A percentile compares a stretch with the other conserved stretches of the same genome.
These are phyloP conservation scores for Podospora conica DNA, from an alignment of 495 filamentous ascomycete genomes.

Conservation along the genomic window DNA sequence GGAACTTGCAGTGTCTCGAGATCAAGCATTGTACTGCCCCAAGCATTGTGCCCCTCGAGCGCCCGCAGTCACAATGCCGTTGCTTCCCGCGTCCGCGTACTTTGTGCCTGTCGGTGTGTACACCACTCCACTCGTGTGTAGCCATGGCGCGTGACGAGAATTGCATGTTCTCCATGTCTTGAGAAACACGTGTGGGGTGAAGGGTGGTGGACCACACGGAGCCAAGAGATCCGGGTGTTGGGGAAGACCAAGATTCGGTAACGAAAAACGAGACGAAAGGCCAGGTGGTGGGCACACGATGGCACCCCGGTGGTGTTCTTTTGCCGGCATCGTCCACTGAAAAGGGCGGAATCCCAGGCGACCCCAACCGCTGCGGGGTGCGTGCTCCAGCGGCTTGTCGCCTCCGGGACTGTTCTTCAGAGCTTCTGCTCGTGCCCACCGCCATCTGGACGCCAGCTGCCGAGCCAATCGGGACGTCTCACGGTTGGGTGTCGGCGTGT, in stretches of 20 bases:
- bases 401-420: neutral
- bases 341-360: neutral
- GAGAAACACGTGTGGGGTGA: neutral
- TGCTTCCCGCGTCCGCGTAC: neutral
- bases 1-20: neutral
- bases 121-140: neutral
- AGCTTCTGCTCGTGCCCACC: too few relatives aligned
- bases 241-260: neutral
- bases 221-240: neutral
- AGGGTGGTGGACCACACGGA: neutral
- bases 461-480: slow-evolving; percentile 7
- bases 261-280: neutral
- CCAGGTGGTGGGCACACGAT: neutral
- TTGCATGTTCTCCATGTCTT: neutral
- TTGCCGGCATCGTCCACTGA: neutral
- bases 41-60: neutral
- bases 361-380: neutral
- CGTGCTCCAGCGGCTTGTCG: neutral
- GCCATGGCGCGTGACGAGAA: neutral
- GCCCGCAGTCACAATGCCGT: neutral
- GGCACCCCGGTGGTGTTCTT: neutral
- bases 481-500: neutral
- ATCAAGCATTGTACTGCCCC: neutral
- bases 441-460: neutral
- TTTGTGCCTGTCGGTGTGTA: neutral